Evolutionary conservation across 1,284 basidiomycete genomes (phyloP), one percentile per base, ranked within the genome.

Genomic region (Pascua sp.): DNA sequence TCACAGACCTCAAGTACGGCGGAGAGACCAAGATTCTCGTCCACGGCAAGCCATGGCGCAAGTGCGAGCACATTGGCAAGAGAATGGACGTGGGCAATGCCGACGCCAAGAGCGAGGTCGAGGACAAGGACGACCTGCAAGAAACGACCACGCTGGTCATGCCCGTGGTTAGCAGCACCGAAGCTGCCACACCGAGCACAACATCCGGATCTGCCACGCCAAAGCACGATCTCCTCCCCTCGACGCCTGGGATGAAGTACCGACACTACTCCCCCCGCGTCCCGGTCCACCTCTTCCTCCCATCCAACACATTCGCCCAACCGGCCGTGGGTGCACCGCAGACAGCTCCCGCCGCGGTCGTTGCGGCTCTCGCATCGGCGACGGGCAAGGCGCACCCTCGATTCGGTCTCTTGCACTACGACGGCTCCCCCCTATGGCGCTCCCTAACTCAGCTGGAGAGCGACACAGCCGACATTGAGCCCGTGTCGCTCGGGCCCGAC

Each of bases 221-320:
- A 32, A 50, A 32, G n/a, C 17, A 10, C 17, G 53, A 60, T 39
- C 24, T 66, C 16, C 84, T 86, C 1, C 95, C 95, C 2, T 94
- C 91, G 1, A 98, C 96, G 0, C 96, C 96, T 0, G 96, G 96
- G n/a, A 97, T 98, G 94, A 99, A 99, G 78, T 99, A 99, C 75
- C 84, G 89, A 51, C 96, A 99, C 78, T 99, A 99, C 74, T 90
- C 93, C 32, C 95, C 95, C 1, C 80, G 85, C 1, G 85, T 91
- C 11, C 90, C 91, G 2, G 88, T 94, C 17, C 85, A 84, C 32
- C 81, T 96, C 8, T 78, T 95, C 36, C 80, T 84, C 56, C 85
- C 86, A 1, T 68, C 60, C 59, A 71, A 69, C 56, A 65, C 63
- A 10, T 78, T 53, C 66, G 76, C 55, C 76, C 81, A 16, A 53